These are phyloP conservation scores for Neurospora sp. DNA, from an alignment of 2,329 filamentous ascomycete species.

Conservation along the genomic window DNA sequence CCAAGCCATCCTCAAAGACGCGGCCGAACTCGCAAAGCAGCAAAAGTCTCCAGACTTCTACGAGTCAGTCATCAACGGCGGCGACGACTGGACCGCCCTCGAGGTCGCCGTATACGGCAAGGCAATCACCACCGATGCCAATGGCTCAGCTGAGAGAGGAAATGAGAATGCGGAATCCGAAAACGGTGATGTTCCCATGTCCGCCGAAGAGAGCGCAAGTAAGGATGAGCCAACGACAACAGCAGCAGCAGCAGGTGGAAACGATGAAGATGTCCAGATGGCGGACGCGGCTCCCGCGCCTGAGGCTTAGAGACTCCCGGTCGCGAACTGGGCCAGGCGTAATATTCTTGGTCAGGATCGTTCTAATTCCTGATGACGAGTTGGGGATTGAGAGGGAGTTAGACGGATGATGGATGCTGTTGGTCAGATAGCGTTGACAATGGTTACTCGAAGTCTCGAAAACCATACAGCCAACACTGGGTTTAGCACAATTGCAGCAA, in stretches of 20 bases:
- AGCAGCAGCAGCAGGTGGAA: neutral
- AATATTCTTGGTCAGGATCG: neutral
- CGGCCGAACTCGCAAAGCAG: constrained; percentile 32
- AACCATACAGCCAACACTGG: neutral
- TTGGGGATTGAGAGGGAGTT: neutral
- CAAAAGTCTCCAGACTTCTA: constrained; percentile 35
- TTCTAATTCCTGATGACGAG: neutral
- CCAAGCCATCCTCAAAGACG: constrained; percentile 30
- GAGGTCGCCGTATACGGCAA: constrained; percentile 38
- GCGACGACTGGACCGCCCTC: constrained; percentile 38
- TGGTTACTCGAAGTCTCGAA: neutral
- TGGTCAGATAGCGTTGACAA: neutral
- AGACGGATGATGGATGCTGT: neutral
- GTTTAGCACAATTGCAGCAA: neutral
- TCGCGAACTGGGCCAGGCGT: neutral
- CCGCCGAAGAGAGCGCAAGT: neutral
- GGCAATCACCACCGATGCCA: neutral
- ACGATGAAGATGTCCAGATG: neutral
- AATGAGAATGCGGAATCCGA: neutral
- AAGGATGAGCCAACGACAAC: neutral
- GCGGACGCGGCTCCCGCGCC: neutral
- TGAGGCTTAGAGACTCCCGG: neutral
- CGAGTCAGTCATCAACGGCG: constrained; percentile 42
- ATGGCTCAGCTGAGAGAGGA: neutral
- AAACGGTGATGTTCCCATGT: neutral